These are phyloP conservation scores for Russula sp. DNA, from an alignment of 768 basidiomycete species.

Conservation along the genomic window DNA sequence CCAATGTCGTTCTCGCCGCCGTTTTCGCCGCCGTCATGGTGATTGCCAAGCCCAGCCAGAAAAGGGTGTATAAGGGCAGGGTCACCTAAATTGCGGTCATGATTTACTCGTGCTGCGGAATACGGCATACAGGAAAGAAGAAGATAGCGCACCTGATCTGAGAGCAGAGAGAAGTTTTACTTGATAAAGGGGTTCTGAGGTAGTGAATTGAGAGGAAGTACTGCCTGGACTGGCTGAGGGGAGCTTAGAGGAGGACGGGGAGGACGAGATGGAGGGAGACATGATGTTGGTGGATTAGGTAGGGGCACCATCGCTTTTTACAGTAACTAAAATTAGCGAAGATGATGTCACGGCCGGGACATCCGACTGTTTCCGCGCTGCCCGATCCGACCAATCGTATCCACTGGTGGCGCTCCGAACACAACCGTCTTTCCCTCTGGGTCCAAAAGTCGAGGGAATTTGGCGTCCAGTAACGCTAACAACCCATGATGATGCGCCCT, in stretches of 20 bases:
- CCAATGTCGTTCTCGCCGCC: slow-evolving; percentile 53
- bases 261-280: slow-evolving; percentile 1
- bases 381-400: slow-evolving; percentile 37
- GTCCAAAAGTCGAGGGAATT: slow-evolving; percentile 46
- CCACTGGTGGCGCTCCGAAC: slow-evolving; percentile 67
- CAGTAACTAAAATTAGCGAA: background rate
- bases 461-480: background rate
- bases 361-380: background rate
- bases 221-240: background rate
- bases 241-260: background rate
- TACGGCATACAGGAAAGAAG: background rate
- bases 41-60: slow-evolving; percentile 69
- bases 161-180: slow-evolving; percentile 44
- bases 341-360: slow-evolving; percentile 11
- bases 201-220: background rate
- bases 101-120: background rate
- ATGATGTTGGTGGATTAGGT: background rate
- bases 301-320: background rate
- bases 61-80: slow-evolving; percentile 78
- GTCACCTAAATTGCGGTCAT: slow-evolving; percentile 51
- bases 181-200: slow-evolving; percentile 41
- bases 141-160: slow-evolving; percentile 39
- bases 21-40: slow-evolving; percentile 44
- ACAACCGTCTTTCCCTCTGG: slow-evolving; percentile 49
- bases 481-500: background rate